Evolutionary conservation across 1,284 basidiomycete genomes (phyloP).

Genomic region (Cryptococcus floricola): DNA sequence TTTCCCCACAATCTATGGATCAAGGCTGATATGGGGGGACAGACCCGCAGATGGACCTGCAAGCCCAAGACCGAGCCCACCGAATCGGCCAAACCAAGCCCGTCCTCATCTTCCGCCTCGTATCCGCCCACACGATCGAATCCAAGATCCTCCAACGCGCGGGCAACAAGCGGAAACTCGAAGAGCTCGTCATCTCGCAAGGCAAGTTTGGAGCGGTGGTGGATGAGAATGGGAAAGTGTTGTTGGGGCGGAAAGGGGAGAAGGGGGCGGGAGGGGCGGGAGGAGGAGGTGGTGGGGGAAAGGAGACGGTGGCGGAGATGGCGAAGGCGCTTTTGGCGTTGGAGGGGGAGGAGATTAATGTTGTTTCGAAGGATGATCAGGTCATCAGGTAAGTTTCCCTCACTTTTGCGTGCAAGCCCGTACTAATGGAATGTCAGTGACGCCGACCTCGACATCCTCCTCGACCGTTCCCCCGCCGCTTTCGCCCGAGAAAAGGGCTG

Average conservation of each 20-base stretch:
- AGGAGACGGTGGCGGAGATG: slow-evolving; percentile 71
- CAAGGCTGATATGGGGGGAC: neutral
- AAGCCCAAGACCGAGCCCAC: slow-evolving; percentile 93
- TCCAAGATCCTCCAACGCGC: slow-evolving; percentile 86
- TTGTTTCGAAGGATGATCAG: slow-evolving; percentile 71
- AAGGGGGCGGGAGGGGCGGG: slow-evolving; percentile 15
- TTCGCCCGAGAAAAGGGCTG: slow-evolving; percentile 77
- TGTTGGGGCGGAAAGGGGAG: slow-evolving; percentile 49
- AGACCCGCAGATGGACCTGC: slow-evolving; percentile 95
- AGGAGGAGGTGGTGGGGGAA: neutral
- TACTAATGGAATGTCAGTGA: slow-evolving; percentile 52
- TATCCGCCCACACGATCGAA: slow-evolving; percentile 77
- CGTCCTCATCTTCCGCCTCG: slow-evolving; percentile 81
- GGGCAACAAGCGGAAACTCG: slow-evolving; percentile 79
- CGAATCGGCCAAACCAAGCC: slow-evolving; percentile 87
- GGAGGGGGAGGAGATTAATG: slow-evolving; percentile 82
- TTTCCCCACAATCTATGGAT: neutral
- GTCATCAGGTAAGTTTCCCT: slow-evolving; percentile 58
- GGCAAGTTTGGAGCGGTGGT: slow-evolving; percentile 67
- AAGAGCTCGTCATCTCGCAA: slow-evolving; percentile 90
- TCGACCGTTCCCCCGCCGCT: slow-evolving; percentile 77
- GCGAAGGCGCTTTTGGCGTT: slow-evolving; percentile 73
- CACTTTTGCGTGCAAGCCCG: neutral
- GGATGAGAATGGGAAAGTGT: slow-evolving; percentile 55
- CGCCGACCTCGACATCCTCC: slow-evolving; percentile 68